Conservation (phyloP, 768 basidiomycete genomes). For the Cystofilobasidium bisporidii region DNA sequence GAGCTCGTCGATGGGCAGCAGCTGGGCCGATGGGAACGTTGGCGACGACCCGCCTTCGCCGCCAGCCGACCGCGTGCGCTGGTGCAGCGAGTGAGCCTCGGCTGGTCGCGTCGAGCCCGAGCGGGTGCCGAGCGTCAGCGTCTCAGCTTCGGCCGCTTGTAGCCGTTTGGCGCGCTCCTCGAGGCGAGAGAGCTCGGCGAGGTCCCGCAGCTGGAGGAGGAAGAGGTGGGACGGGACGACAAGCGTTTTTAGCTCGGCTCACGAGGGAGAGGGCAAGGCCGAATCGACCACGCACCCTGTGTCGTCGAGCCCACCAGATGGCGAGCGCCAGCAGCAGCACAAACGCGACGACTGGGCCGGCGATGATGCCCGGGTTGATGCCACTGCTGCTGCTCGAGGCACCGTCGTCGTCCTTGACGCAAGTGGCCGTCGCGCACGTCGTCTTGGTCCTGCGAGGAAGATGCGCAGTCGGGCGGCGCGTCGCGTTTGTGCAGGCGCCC, state of each 20-base stretch:
- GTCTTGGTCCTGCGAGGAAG: slow-evolving; percentile 19
- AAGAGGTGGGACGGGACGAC: too few species aligned
- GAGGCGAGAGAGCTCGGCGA: slow-evolving; percentile 20
- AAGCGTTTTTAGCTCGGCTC: too few species aligned
- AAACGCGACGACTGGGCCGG: slow-evolving; percentile 26
- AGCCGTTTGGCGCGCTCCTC: slow-evolving; percentile 24
- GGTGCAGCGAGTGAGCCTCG: background rate
- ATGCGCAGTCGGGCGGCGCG: background rate
- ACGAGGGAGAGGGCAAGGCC: too few species aligned
- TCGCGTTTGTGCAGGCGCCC: background rate
- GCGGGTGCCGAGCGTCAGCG: slow-evolving; percentile 20
- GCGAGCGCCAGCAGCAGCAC: slow-evolving; percentile 17
- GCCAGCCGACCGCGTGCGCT: slow-evolving; percentile 18
- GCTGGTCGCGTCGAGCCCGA: slow-evolving; percentile 2
- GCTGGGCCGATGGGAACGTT: background rate
- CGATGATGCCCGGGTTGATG: slow-evolving; percentile 25
- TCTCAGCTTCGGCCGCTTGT: slow-evolving; percentile 21
- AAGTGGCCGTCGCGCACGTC: slow-evolving; percentile 23
- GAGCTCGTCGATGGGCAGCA: background rate
- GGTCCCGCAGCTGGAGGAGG: slow-evolving; percentile 5
- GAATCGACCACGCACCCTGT: slow-evolving; percentile 26
- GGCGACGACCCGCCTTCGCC: slow-evolving; percentile 11
- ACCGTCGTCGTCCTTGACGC: slow-evolving; percentile 16
- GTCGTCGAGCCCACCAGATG: slow-evolving; percentile 25
- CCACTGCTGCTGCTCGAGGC: background rate